Percentiles rank a stretch among this genome's conserved stretches.
These are phyloP conservation scores for Beauveria brongniartii DNA, from an alignment of 2,329 filamentous ascomycete genomes.

Conservation along the genomic window DNA sequence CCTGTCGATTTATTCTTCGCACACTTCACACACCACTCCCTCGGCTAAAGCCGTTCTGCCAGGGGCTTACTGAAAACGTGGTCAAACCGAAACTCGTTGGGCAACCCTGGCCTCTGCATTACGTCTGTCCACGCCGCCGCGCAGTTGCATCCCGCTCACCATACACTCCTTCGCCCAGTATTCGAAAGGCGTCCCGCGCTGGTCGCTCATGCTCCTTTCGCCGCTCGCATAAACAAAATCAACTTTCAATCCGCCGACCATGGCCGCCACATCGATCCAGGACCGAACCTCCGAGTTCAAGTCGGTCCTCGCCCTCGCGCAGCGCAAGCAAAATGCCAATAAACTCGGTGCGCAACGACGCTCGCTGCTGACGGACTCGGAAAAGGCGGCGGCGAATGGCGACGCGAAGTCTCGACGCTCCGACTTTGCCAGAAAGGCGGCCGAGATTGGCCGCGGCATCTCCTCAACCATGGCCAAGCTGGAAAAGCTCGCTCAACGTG, in stretches of 20 bases:
- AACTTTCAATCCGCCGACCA: conserved; percentile 20
- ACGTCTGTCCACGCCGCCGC: background rate
- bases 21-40: background rate
- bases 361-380: conserved; percentile 66
- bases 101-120: background rate
- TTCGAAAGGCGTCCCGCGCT: conserved; percentile 20
- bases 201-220: conserved; percentile 22
- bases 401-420: conserved; percentile 56
- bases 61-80: conserved; percentile 10
- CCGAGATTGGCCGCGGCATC: conserved; percentile 87
- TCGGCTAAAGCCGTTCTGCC: conserved; percentile 4
- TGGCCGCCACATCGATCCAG: conserved; percentile 74
- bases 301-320: conserved; percentile 78
- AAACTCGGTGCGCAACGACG: conserved; percentile 75
- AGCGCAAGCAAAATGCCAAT: conserved; percentile 66
- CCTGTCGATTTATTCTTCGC: background rate
- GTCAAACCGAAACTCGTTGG: conserved; percentile 4
- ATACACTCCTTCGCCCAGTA: background rate
- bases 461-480: conserved; percentile 89
- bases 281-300: conserved; percentile 95
- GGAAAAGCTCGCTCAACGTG: conserved; percentile 80
- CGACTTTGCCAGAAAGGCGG: conserved; percentile 87
- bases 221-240: background rate
- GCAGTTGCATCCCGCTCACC: background rate
- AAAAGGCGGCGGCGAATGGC: conserved; percentile 56